phyloP scores from a whole-genome alignment of 345 rosid genomes.

The Cardiospermum halicacabum region DNA sequence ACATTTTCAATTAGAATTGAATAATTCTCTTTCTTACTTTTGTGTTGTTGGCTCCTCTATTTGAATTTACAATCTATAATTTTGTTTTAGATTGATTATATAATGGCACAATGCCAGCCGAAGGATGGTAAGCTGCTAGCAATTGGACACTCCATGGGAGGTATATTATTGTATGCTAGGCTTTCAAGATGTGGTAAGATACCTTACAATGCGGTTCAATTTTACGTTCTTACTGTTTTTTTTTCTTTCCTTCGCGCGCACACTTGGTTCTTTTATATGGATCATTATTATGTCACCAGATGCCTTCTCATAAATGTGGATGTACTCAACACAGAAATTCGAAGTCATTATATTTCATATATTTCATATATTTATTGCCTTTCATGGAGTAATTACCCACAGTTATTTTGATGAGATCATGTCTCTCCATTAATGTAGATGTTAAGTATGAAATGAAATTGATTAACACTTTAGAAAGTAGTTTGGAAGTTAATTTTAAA shows the following conservation, averaged over 20 bases:
- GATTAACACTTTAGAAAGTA: not conserved
- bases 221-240: not conserved
- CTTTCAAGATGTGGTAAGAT: constrained; percentile 55
- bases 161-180: constrained; percentile 68
- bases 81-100: constrained; percentile 53
- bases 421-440: not conserved
- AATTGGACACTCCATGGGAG: constrained; percentile 84
- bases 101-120: constrained; percentile 45
- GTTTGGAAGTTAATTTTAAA: too few relatives aligned
- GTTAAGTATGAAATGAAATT: not conserved
- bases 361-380: not conserved
- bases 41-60: not conserved
- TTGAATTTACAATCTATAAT: constrained; percentile 3
- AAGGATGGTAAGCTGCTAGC: constrained; percentile 66
- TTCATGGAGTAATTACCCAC: not conserved
- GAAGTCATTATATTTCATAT: not conserved
- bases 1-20: not conserved
- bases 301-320: too few relatives aligned
- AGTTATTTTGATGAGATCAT: not conserved
- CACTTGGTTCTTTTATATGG: not conserved
- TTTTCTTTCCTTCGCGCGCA: too few relatives aligned
- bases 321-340: too few relatives aligned
- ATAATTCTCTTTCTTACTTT: not conserved
- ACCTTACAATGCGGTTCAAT: not conserved
- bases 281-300: too few relatives aligned